Conservation (phyloP, 768 basidiomycete species). For the Harrya chromipes region DNA sequence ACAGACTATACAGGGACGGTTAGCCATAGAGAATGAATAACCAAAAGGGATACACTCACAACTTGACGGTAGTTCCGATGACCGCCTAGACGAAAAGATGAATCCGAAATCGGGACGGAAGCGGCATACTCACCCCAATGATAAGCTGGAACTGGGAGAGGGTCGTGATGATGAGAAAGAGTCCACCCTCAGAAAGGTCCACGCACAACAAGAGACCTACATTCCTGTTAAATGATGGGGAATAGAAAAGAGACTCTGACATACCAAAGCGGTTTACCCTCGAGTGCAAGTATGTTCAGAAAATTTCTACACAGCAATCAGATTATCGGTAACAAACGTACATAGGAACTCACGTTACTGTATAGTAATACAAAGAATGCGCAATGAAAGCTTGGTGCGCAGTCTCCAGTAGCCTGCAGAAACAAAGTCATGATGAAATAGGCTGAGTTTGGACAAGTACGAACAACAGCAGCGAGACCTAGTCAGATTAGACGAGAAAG, state of each 20-base stretch:
- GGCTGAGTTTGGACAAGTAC: neutral
- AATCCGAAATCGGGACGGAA: neutral
- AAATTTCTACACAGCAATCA: slow-evolving; percentile 36
- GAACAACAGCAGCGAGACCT: slow-evolving; percentile 37
- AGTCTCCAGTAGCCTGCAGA: slow-evolving; percentile 43
- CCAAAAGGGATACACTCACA: slow-evolving; percentile 34
- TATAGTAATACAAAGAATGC: slow-evolving; percentile 52
- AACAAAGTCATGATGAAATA: neutral
- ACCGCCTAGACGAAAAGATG: slow-evolving; percentile 37
- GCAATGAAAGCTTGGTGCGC: slow-evolving; percentile 51
- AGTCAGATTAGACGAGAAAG: neutral
- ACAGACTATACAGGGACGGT: slow-evolving; percentile 37
- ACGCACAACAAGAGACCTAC: slow-evolving; percentile 50
- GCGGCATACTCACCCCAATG: slow-evolving; percentile 32
- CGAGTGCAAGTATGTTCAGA: slow-evolving; percentile 34
- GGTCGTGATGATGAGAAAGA: neutral
- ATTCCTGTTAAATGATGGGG: slow-evolving; percentile 15
- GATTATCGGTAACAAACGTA: neutral
- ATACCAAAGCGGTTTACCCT: slow-evolving; percentile 45
- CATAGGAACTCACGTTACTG: slow-evolving; percentile 43
- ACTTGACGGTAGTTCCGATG: slow-evolving; percentile 55
- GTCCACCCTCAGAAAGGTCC: slow-evolving; percentile 2
- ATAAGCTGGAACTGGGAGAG: slow-evolving; percentile 41
- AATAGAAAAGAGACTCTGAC: slow-evolving; percentile 5
- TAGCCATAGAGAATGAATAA: neutral